Evolutionary conservation across 2,329 filamentous ascomycete genomes (phyloP).

Genomic region (Alternaria sp.): DNA sequence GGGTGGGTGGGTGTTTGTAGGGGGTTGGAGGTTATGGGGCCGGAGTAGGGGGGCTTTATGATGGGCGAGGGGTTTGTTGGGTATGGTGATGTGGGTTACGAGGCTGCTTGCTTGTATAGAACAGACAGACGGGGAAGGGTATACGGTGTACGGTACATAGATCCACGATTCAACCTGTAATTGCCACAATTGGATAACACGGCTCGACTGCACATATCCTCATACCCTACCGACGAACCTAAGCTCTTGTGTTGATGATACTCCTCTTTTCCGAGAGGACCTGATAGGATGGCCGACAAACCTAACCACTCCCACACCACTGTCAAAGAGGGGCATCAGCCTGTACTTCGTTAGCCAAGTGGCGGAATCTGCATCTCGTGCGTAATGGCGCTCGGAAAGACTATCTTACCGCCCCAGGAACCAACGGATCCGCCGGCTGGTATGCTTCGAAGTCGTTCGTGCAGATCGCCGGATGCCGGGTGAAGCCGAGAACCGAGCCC

Average conservation of each 20-base stretch:
- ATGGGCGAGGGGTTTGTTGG: not conserved
- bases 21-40: slow-evolving; percentile 45
- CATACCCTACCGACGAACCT: no score
- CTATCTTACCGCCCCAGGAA: not conserved
- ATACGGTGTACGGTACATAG: not conserved
- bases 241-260: no score
- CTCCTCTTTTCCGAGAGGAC: no score
- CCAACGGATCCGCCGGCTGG: not conserved
- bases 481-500: not conserved
- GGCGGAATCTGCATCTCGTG: not conserved
- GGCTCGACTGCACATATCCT: not conserved
- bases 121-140: fast-evolving
- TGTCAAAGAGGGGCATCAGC: not conserved
- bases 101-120: not conserved
- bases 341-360: not conserved
- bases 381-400: not conserved
- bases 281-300: no score
- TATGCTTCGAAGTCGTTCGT: not conserved
- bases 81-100: fast-evolving
- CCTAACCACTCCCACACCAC: no score
- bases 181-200: not conserved
- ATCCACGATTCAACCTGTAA: not conserved
- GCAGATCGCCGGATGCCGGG: not conserved
- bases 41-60: slow-evolving; percentile 4
- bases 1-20: slow-evolving; percentile 43